Conservation (phyloP, 345 rosid species). For the Passiflora organensis region DNA sequence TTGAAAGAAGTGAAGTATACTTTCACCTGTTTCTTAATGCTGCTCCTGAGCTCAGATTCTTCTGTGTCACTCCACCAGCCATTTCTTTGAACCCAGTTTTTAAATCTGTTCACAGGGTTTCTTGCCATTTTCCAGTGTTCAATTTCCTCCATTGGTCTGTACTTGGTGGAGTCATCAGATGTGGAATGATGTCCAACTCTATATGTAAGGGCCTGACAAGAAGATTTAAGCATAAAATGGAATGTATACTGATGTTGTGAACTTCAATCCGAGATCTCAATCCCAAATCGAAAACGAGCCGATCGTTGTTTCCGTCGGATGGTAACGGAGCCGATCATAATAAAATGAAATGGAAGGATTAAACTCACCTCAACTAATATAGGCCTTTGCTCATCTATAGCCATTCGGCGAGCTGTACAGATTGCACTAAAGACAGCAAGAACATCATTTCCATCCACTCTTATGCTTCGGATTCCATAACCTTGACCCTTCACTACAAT, state of each 20-base stretch:
- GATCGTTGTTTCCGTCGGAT: too few species aligned
- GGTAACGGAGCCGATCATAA: too few species aligned
- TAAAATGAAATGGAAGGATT: too few species aligned
- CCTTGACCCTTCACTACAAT: conserved; percentile 75
- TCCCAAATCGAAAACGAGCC: too few species aligned
- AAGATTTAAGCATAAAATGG: too few species aligned
- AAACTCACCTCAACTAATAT: conserved; percentile 71
- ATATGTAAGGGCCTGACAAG: conserved; percentile 89
- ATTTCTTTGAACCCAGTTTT: conserved; percentile 61
- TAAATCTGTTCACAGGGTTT: conserved; percentile 61
- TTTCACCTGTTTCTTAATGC: conserved; percentile 61
- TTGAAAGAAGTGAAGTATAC: not conserved
- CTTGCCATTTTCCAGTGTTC: conserved; percentile 57
- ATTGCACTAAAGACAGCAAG: conserved; percentile 82
- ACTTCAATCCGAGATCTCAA: too few species aligned
- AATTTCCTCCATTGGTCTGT: conserved; percentile 66
- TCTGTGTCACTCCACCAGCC: conserved; percentile 75
- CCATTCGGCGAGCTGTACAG: conserved; percentile 68
- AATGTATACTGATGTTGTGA: too few species aligned
- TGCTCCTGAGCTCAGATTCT: conserved; percentile 57
- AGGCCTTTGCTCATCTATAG: conserved; percentile 61
- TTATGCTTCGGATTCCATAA: conserved; percentile 76
- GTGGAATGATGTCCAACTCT: conserved; percentile 90
- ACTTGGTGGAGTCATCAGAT: conserved; percentile 90
- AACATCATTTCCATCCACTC: conserved; percentile 89